Percentiles rank a stretch among this genome's conserved stretches.
Conservation (phyloP, 106 monocot genomes). For the Allium sativum region DNA sequence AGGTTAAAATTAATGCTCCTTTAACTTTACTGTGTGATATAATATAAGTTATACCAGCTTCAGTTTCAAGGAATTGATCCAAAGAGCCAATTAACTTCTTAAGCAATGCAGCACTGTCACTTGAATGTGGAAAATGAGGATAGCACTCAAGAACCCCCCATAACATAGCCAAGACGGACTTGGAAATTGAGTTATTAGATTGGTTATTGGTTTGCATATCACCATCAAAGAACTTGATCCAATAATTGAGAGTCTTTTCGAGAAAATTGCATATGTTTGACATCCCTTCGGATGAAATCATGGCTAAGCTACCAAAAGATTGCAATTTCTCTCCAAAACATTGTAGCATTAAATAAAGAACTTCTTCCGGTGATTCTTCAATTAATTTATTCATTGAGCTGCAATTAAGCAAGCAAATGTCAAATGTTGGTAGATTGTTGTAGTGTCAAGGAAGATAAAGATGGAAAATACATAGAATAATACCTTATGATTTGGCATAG, state of each 20-base stretch:
- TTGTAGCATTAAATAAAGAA: slow-evolving; percentile 31
- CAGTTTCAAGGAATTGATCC: slow-evolving; percentile 30
- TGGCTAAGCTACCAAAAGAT: slow-evolving; percentile 17
- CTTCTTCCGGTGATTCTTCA: slow-evolving; percentile 41
- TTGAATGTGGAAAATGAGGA: slow-evolving; percentile 24
- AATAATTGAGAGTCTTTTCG: slow-evolving; percentile 34
- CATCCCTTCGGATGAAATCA: slow-evolving; percentile 12
- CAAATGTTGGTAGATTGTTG: not conserved
- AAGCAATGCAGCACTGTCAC: slow-evolving; percentile 11
- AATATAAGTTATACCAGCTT: slow-evolving; percentile 34
- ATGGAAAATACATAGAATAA: too few relatives aligned
- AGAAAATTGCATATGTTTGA: slow-evolving; percentile 37
- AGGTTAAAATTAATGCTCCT: not conserved
- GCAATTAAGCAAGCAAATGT: slow-evolving; percentile 7
- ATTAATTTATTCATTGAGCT: slow-evolving; percentile 62
- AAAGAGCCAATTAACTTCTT: slow-evolving; percentile 32
- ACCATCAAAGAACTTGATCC: slow-evolving; percentile 30
- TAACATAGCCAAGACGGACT: slow-evolving; percentile 37
- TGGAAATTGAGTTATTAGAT: slow-evolving; percentile 12
- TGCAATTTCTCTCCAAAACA: slow-evolving; percentile 27
- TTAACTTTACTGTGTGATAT: not conserved
- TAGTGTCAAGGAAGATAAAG: not conserved
- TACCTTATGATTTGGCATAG: slow-evolving; percentile 57
- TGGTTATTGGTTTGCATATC: not conserved
- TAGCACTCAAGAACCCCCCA: slow-evolving; percentile 75